These are phyloP conservation scores for Wickerhamiella kazuoi DNA, from an alignment of 805 yeast genomes.

Conservation along the genomic window DNA sequence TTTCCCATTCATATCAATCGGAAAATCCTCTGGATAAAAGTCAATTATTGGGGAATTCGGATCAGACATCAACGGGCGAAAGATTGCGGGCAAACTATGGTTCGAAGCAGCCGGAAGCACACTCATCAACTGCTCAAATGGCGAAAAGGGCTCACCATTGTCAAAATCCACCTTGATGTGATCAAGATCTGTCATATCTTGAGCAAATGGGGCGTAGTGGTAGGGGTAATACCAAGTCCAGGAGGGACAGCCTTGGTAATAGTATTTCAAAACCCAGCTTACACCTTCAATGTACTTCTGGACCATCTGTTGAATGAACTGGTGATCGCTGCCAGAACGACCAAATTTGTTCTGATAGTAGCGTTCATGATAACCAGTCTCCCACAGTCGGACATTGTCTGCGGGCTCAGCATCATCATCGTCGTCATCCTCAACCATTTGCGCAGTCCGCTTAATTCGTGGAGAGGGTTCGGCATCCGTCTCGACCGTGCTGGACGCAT, in stretches of 20 bases:
- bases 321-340: conserved; percentile 33
- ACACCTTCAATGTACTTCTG: conserved; percentile 78
- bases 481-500: not conserved
- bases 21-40: conserved; percentile 78
- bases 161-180: conserved; percentile 41
- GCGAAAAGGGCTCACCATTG: conserved; percentile 63
- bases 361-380: conserved; percentile 70
- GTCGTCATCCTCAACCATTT: conserved; percentile 8
- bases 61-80: conserved; percentile 73
- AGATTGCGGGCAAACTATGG: conserved; percentile 55
- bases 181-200: conserved; percentile 49
- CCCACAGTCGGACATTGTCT: conserved; percentile 50
- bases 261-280: conserved; percentile 84
- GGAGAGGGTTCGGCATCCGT: not conserved
- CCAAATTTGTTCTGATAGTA: conserved; percentile 67
- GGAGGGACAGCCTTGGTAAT: conserved; percentile 95
- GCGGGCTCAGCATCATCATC: conserved; percentile 19
- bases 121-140: conserved; percentile 94
- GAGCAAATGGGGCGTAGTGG: conserved; percentile 95
- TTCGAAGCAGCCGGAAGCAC: conserved; percentile 88
- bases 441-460: not conserved
- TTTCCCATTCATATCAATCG: conserved; percentile 82
- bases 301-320: conserved; percentile 41
- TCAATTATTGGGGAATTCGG: conserved; percentile 72
- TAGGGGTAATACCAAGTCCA: conserved; percentile 98